These are phyloP conservation scores for Odontarrhena argentea DNA, from an alignment of 345 rosid genomes.

Conservation along the genomic window DNA sequence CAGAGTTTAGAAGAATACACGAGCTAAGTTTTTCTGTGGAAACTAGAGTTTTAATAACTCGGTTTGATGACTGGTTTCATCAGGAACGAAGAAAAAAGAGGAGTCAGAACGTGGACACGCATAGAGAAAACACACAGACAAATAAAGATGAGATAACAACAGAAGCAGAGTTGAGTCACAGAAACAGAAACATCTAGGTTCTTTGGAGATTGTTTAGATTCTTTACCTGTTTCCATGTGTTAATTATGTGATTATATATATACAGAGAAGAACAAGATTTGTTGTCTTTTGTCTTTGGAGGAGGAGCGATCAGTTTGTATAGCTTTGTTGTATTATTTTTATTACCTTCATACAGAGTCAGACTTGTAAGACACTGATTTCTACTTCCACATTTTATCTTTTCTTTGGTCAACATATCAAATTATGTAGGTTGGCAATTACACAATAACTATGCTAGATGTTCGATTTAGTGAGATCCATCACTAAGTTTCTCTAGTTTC, in stretches of 20 bases:
- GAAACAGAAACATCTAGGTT: conserved; percentile 20
- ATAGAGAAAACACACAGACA: conserved; percentile 49
- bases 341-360: conserved; percentile 6
- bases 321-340: conserved; percentile 33
- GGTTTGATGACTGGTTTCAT: conserved; percentile 21
- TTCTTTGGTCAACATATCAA: too few species aligned
- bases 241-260: conserved; percentile 22
- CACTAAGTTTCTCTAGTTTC: too few species aligned
- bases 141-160: conserved; percentile 47
- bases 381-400: too few species aligned
- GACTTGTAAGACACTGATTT: neutral
- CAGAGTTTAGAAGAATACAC: neutral
- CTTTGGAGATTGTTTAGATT: conserved; percentile 38
- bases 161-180: conserved; percentile 34
- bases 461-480: too few species aligned
- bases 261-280: conserved; percentile 29
- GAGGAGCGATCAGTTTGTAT: conserved; percentile 26
- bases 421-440: too few species aligned
- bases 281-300: conserved; percentile 20
- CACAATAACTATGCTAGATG: too few species aligned
- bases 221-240: conserved; percentile 36
- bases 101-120: conserved; percentile 53
- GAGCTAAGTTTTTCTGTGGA: neutral
- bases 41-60: neutral
- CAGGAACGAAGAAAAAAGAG: conserved; percentile 79